phyloP scores from a whole-genome alignment of 768 basidiomycete species.

The Porphyrellus cyaneotinctus region DNA sequence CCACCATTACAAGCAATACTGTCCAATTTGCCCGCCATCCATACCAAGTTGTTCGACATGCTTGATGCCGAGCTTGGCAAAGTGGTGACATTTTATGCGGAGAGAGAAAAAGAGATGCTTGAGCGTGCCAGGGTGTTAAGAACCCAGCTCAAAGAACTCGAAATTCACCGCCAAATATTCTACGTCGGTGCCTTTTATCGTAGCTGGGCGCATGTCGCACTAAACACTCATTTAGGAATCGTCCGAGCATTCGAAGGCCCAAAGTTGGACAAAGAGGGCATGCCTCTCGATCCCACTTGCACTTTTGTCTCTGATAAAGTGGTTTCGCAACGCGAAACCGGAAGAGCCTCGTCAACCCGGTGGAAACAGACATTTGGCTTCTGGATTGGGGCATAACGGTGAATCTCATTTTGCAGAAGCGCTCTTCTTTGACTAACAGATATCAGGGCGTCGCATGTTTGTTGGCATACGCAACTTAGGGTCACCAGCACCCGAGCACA shows the following conservation, averaged over 20 bases:
- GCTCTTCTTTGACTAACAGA: not conserved
- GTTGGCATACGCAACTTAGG: not conserved
- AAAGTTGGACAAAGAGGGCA: conserved; percentile 12
- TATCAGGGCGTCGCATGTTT: not conserved
- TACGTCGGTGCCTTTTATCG: conserved; percentile 41
- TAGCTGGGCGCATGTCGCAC: not conserved
- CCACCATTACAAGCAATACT: conserved; percentile 47
- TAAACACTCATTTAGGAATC: conserved; percentile 16
- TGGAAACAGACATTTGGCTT: not conserved
- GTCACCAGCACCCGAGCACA: not conserved
- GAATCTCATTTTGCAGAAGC: not conserved
- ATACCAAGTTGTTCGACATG: conserved; percentile 69
- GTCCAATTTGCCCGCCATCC: conserved; percentile 52
- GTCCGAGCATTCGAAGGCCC: not conserved
- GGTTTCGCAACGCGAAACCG: not conserved
- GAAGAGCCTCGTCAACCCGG: not conserved
- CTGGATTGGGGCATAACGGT: conserved; percentile 8
- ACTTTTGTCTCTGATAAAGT: conserved; percentile 2
- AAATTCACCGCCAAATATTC: conserved; percentile 58
- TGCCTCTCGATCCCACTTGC: conserved; percentile 2
- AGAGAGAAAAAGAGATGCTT: conserved; percentile 61
- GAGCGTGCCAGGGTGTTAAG: conserved; percentile 46
- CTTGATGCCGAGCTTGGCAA: conserved; percentile 81
- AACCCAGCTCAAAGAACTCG: conserved; percentile 71
- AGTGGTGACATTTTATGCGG: conserved; percentile 77